phyloP scores from a whole-genome alignment of 352 stramenopile genomes.

The Pythium phragmiticola region DNA sequence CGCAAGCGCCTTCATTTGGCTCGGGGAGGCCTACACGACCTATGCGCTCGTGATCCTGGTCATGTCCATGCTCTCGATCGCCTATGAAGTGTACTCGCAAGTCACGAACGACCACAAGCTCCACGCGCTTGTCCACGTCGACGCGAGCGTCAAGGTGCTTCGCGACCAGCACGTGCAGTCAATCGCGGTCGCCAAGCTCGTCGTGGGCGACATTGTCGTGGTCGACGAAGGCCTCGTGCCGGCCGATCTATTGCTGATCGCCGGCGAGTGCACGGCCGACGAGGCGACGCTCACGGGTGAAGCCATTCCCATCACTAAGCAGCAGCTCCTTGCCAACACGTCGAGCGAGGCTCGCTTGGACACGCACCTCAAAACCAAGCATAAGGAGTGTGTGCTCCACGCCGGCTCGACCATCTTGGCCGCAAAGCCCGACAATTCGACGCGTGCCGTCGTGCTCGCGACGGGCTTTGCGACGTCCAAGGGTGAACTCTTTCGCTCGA shows the following conservation, averaged over 20 bases:
- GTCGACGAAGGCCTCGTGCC: constrained; percentile 63
- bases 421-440: constrained; percentile 21
- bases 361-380: constrained; percentile 37
- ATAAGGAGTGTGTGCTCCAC: constrained; percentile 55
- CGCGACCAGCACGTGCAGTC: constrained; percentile 49
- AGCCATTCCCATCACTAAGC: constrained; percentile 78
- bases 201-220: constrained; percentile 69
- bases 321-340: constrained; percentile 23
- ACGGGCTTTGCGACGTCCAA: constrained; percentile 39
- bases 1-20: constrained; percentile 62
- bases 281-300: constrained; percentile 80
- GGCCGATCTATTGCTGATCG: constrained; percentile 60
- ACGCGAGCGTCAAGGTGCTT: constrained; percentile 58
- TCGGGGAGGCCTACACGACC: constrained; percentile 61
- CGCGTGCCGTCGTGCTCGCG: constrained; percentile 28
- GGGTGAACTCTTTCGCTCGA: constrained; percentile 38
- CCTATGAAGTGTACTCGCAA: constrained; percentile 67
- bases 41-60: constrained; percentile 65
- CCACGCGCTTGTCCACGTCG: constrained; percentile 51
- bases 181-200: constrained; percentile 45
- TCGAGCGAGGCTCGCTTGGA: constrained; percentile 30
- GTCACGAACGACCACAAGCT: constrained; percentile 64
- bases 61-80: constrained; percentile 67
- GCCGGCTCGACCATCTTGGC: constrained; percentile 47
- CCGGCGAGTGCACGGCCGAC: constrained; percentile 66